These are phyloP conservation scores for Trichoderma koningiopsis DNA, from an alignment of 2,329 filamentous ascomycete genomes.

Conservation along the genomic window DNA sequence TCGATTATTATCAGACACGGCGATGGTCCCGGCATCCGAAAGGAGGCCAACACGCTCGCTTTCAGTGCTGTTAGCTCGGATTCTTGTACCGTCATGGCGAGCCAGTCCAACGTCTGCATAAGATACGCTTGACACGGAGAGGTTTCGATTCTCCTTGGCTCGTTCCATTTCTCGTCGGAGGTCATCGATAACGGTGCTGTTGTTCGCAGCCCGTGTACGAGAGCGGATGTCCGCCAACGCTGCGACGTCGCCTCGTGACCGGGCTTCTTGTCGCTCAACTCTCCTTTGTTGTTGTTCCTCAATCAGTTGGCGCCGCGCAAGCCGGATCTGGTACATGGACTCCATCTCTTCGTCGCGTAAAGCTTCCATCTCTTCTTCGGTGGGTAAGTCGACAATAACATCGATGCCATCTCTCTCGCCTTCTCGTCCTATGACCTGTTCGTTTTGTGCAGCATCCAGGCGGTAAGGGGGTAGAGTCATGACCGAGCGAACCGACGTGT, in stretches of 20 bases:
- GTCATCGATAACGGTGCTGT: slow-evolving; percentile 61
- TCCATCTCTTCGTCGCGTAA: slow-evolving; percentile 91
- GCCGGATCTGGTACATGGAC: slow-evolving; percentile 82
- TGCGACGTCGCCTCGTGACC: slow-evolving; percentile 67
- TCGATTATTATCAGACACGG: slow-evolving; percentile 39
- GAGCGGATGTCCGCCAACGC: slow-evolving; percentile 68
- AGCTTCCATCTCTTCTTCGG: slow-evolving; percentile 74
- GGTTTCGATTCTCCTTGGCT: slow-evolving; percentile 61
- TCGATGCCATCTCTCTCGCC: slow-evolving; percentile 93
- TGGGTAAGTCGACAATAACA: slow-evolving; percentile 82
- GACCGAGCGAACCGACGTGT: slow-evolving; percentile 86
- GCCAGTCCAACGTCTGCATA: slow-evolving; percentile 78
- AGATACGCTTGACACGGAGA: slow-evolving; percentile 72
- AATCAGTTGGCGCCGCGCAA: slow-evolving; percentile 73
- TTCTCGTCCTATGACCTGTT: slow-evolving; percentile 82
- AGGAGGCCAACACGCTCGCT: slow-evolving; percentile 72
- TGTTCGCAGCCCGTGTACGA: slow-evolving; percentile 51
- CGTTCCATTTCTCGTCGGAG: slow-evolving; percentile 58
- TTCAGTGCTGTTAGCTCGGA: slow-evolving; percentile 72
- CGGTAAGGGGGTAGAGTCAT: slow-evolving; percentile 92
- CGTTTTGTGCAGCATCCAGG: slow-evolving; percentile 68
- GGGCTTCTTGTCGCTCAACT: slow-evolving; percentile 69
- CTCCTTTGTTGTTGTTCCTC: slow-evolving; percentile 78
- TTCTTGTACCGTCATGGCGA: slow-evolving; percentile 73
- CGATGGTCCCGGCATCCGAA: slow-evolving; percentile 69